Conservation (phyloP, 495 filamentous ascomycete species). For the Lichina pygmaea region DNA sequence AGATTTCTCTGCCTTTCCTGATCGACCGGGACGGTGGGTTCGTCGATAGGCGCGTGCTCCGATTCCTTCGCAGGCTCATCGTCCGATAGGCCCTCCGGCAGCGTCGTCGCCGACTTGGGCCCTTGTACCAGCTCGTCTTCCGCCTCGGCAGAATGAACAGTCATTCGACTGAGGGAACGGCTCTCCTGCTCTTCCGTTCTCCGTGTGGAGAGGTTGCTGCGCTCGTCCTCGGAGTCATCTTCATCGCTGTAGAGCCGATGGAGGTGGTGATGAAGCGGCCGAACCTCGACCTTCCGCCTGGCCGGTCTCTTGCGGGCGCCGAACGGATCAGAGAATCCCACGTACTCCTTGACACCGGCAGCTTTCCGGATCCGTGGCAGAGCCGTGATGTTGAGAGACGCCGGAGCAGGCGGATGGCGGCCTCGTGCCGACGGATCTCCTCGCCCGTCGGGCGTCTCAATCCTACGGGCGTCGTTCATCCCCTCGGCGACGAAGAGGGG, state of each 20-base stretch:
- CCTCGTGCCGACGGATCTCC: slow-evolving; percentile 6
- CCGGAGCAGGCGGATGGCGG: slow-evolving; percentile 5
- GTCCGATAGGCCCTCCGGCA: neutral
- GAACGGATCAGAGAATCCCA: slow-evolving; percentile 52
- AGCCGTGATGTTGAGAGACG: slow-evolving; percentile 28
- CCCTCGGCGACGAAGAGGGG: slow-evolving; percentile 19
- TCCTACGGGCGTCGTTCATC: slow-evolving; percentile 25
- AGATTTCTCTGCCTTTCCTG: neutral
- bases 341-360: slow-evolving; percentile 28
- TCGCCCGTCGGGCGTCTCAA: slow-evolving; percentile 34
- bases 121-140: slow-evolving; percentile 18
- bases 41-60: neutral
- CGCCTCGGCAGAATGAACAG: slow-evolving; percentile 32
- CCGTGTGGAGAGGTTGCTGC: slow-evolving; percentile 26
- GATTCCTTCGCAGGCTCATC: neutral
- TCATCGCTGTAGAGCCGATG: slow-evolving; percentile 27
- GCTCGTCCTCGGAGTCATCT: slow-evolving; percentile 31
- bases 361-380: slow-evolving; percentile 48
- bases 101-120: neutral
- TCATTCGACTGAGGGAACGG: slow-evolving; percentile 51
- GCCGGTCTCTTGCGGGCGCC: slow-evolving; percentile 34
- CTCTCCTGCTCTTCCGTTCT: slow-evolving; percentile 71
- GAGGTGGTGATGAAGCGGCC: slow-evolving; percentile 29
- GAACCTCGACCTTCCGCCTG: slow-evolving; percentile 21
- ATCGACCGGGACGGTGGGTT: neutral